Evolutionary conservation across 148 eudicot species (phyloP), one percentile per base, ranked within the genome.

Genomic region (Amaranthus cruentus): DNA sequence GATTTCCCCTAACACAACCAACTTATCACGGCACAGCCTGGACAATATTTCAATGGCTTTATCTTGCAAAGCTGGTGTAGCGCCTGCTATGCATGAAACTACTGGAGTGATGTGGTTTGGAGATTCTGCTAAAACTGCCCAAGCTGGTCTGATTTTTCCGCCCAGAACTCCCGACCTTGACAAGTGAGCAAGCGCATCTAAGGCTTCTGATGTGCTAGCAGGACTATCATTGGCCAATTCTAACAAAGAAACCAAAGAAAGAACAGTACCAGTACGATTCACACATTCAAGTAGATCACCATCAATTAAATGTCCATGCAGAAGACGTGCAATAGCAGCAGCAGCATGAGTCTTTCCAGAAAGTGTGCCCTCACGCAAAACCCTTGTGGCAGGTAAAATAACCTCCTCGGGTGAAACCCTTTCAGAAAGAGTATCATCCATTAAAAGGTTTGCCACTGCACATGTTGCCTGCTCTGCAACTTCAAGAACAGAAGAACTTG

Each of bases 381-480:
- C 87, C 85, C 97, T 86, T 54, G 99, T 88, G 57, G 97, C 91
- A 3, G 99, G 94, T 63, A 90, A 74, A 85, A 95, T 82, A 46
- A 95, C 80, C 63, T 92, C 97, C 82, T 95, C 97, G 70, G 90
- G 84, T 64, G 74, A 62, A 72, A 85, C 89, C 79, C 78, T 88
- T 67, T 73, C 90, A 53, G 97, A 88, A 74, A 93, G 85, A 72
- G 84, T 88, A 76, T 73, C 69, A 73, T 90, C 96, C 85, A 95
- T 75, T 57, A 95, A 87, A 83, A 95, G 85, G 70, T 88, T 95
- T 62, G 96, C 92, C 77, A 95, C 76, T 58, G 97, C 99, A 82
- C 94, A 92, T n/a, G 84, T 84, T 51, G 97, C 96, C 67, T 88
- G 91, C 85, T 95, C 97, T 47, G 97, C 96, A 73, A 95, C 94